Percentiles rank a stretch among this genome's conserved stretches.
phyloP scores from a whole-genome alignment of 148 eudicot species.

The Spergularia bocconei region DNA sequence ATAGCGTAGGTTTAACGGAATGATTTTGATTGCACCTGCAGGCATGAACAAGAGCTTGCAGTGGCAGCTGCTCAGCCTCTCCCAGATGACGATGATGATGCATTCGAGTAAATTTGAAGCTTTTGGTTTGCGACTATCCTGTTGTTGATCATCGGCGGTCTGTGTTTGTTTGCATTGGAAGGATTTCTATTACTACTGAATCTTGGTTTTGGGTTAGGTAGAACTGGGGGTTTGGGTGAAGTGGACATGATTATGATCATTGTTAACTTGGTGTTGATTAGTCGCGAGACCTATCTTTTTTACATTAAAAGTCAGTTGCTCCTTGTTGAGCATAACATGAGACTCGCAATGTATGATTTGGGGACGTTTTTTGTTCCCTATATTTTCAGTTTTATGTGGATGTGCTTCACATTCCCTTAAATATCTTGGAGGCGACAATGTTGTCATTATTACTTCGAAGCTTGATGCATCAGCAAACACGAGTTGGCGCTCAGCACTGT shows the following conservation, averaged over 20 bases:
- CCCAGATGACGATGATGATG: constrained; percentile 42
- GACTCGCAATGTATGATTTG: not conserved
- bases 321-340: not conserved
- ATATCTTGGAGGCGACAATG: too few species aligned
- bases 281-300: not conserved
- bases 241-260: not conserved
- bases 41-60: constrained; percentile 43
- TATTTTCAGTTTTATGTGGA: not conserved
- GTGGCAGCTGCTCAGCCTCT: constrained; percentile 43
- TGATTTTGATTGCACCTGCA: not conserved
- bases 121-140: not conserved
- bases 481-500: too few species aligned
- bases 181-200: not conserved
- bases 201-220: not conserved
- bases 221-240: constrained; percentile 1
- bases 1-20: not conserved
- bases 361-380: too few species aligned
- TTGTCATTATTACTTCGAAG: too few species aligned
- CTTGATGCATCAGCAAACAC: too few species aligned
- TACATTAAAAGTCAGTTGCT: not conserved
- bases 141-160: not conserved
- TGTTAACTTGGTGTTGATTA: not conserved
- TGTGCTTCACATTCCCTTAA: not conserved
- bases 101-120: constrained; percentile 27
- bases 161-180: not conserved